These are phyloP conservation scores for Panicum hallii DNA, from an alignment of 202 grass and related monocot species.

Conservation along the genomic window DNA sequence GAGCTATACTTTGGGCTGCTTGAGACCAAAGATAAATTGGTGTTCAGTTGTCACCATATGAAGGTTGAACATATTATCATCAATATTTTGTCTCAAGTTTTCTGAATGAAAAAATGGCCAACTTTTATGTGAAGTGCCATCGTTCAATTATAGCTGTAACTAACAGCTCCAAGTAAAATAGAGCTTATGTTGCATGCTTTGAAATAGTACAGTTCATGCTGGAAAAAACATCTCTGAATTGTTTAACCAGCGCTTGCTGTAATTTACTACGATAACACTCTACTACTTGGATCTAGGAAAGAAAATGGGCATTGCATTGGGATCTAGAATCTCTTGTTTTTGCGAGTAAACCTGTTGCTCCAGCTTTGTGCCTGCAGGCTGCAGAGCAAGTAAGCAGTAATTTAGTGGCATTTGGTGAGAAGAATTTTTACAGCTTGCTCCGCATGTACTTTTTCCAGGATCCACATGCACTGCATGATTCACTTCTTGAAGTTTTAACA, in stretches of 20 bases:
- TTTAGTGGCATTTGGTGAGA: conserved; percentile 36
- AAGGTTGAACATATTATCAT: neutral
- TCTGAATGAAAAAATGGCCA: neutral
- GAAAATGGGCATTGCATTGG: conserved; percentile 45
- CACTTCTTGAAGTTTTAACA: conserved; percentile 47
- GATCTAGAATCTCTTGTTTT: conserved; percentile 50
- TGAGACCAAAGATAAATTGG: neutral
- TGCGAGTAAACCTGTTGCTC: conserved; percentile 32
- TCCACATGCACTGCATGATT: conserved; percentile 55
- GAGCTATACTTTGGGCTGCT: neutral
- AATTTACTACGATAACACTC: neutral
- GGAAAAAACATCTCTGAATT: conserved; percentile 6
- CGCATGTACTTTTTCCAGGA: conserved; percentile 34
- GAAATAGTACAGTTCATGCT: neutral
- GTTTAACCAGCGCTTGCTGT: neutral
- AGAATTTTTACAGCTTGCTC: conserved; percentile 48
- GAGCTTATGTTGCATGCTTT: conserved; percentile 12
- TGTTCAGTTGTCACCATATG: neutral
- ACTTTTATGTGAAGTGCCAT: neutral
- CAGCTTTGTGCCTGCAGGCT: conserved; percentile 42
- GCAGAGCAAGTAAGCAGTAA: conserved; percentile 39
- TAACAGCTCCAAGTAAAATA: neutral
- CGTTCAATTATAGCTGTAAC: neutral
- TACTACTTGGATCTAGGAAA: conserved; percentile 42
- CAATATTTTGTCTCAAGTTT: neutral